Evolutionary conservation across 441 rosid genomes (phyloP), one percentile per base, ranked within the genome.

Genomic region (Jatropha multifida): DNA sequence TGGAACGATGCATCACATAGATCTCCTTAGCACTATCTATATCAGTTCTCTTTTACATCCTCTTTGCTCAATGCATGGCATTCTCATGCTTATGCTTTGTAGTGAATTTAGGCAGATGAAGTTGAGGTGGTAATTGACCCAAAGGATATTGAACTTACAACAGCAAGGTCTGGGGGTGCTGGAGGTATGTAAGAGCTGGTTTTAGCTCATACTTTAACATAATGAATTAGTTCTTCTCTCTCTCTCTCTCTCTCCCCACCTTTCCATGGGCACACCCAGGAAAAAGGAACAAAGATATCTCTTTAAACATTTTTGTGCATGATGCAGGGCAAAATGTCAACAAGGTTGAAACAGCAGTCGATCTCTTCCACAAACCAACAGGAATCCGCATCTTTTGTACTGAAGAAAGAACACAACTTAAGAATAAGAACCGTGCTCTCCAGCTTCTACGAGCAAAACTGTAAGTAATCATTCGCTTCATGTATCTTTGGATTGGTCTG

Each of bases 121-220:
- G 98, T 95, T 72, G 98, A 95, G 80, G 94, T 95, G 75, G 95
- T 83, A 80, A 95, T 95, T 84, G 99, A 93, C 66, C 97, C 99
- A 44, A 90, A 92, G 75, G 98, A 95, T 68, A 88, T 90, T 83
- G 97, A 93, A 84, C 95, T 95, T 75, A 88, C 98, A 72, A 88
- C 97, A 54, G 93, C 99, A 65, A 90, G 98, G 85, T 88, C 99
- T 62, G 99, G 99, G 65, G 99, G 99, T 54, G 97, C 98, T 83
- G 99, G 98, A 89, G 97, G 97, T 92, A 90, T 77, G 73, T 60
- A 67, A 49, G 58, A 41, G 10, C 46, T 65, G 70, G 17, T 55
- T n/a, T 65, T 74, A 42, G 46, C 51, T 65, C 10, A 65, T n/a
- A 44, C 27, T 37, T 67, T 73, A 72, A 12, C 37, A 27, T 68